Evolutionary conservation across 2,329 filamentous ascomycete species (phyloP), one percentile per base, ranked within the genome.

Genomic region (Zarea fungicola): DNA sequence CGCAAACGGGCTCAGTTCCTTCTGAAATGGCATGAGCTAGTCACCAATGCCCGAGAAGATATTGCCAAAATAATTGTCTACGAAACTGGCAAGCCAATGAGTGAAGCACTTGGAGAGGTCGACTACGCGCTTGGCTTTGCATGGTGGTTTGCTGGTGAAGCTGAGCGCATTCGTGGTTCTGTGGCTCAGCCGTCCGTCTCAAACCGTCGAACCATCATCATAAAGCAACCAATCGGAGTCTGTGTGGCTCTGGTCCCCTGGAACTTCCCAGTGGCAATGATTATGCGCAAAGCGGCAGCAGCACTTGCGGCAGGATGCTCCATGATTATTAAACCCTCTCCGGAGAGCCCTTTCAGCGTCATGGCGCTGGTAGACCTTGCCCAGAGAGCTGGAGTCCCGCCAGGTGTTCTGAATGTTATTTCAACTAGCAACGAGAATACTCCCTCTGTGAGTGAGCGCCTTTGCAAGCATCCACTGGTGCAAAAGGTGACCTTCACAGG

Each of bases 401-500:
- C 81, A 34, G 88, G 88, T 3, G 84, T 84, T 0, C 75, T 95
- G 18, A 75, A 74, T 37, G 66, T 76, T 2, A 37, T 76, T 40
- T 71, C 71, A 0, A 75, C 74, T 0, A 71, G 67, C 16, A 56
- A 73, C 7, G 64, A 62, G 0, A 70, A 72, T 41, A 76, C 73
- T 0, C 73, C 73, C 0, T 47, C 58, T 1, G 61, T 77, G 3
- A 70, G 69, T 11, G 73, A 75, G 58, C 66, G 68, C 1, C 65
- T 77, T 1, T 76, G 72, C 53, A 64, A 67, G 25, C 72, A 76
- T 49, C 66, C 65, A 0, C 50, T 65, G 0, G 67, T 76, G 1
- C 71, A 70, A 43, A 90, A 90, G 62, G 73, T 92, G 48, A 86
- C 84, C 49, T 93, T 92, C 57, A 92, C 87, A 0, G 88, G 88